Evolutionary conservation across 2,329 filamentous ascomycete genomes (phyloP).

Genomic region (Colletotrichum sp.): DNA sequence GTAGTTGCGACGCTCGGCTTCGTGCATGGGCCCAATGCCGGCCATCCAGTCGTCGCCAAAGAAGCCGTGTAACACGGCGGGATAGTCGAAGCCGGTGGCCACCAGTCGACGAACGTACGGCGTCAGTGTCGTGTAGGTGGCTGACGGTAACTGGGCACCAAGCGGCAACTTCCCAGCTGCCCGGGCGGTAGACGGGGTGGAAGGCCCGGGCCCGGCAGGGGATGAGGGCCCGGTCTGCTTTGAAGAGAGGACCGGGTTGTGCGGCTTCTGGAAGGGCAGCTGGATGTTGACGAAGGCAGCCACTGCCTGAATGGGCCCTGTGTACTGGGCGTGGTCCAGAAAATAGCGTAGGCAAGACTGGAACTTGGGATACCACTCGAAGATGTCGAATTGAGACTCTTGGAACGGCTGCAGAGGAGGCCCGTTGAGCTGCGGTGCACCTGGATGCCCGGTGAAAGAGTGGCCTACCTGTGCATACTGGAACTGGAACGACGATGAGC

Average conservation of each 20-base stretch:
- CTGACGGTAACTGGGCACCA: conserved; percentile 27
- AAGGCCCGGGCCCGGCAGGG: conserved; percentile 33
- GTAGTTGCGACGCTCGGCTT: conserved; percentile 91
- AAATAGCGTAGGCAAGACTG: conserved; percentile 92
- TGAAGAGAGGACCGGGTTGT: conserved; percentile 49
- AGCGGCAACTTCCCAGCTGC: conserved; percentile 34
- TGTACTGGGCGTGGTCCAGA: conserved; percentile 87
- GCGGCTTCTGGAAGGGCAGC: conserved; percentile 78
- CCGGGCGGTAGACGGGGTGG: conserved; percentile 29
- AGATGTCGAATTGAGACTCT: conserved; percentile 72
- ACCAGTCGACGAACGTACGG: conserved; percentile 91
- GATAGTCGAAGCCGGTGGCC: conserved; percentile 88
- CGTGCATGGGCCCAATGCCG: conserved; percentile 82
- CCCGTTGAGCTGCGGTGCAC: conserved; percentile 8
- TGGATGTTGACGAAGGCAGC: conserved; percentile 92
- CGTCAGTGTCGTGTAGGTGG: conserved; percentile 68
- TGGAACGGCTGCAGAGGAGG: conserved; percentile 45
- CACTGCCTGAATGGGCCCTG: conserved; percentile 81
- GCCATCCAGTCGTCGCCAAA: conserved; percentile 92
- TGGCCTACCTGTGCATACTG: conserved; percentile 22
- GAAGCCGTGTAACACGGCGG: conserved; percentile 88
- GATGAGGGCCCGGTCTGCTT: conserved; percentile 35
- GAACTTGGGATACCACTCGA: conserved; percentile 92
- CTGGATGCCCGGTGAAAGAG: not conserved
- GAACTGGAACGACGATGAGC: conserved; percentile 10